phyloP scores from a whole-genome alignment of 2,329 filamentous ascomycete genomes.

The Cladophialophora exuberans region DNA sequence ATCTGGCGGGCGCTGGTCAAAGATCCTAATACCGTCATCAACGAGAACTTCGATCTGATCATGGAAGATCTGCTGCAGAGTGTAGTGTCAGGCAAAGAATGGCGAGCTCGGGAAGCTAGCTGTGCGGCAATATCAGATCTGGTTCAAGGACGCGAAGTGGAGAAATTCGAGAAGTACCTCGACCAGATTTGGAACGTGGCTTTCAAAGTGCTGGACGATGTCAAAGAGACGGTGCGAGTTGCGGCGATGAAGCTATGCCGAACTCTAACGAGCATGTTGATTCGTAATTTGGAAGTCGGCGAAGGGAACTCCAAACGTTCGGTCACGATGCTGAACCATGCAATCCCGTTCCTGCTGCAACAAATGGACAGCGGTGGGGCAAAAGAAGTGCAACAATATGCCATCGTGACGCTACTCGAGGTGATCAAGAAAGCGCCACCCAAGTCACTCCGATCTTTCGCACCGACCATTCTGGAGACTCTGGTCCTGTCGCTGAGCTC shows the following conservation, averaged over 20 bases:
- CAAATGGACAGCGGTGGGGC: constrained; percentile 79
- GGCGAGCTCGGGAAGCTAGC: constrained; percentile 89
- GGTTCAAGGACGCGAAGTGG: constrained; percentile 75
- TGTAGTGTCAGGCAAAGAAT: constrained; percentile 80
- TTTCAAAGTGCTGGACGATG: constrained; percentile 92
- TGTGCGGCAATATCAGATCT: constrained; percentile 88
- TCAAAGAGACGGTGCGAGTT: constrained; percentile 84
- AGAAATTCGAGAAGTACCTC: constrained; percentile 81
- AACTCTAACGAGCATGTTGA: constrained; percentile 79
- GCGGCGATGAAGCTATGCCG: constrained; percentile 83
- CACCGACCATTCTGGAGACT: constrained; percentile 78
- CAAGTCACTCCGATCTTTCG: constrained; percentile 76
- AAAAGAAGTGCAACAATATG: constrained; percentile 82
- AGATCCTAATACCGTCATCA: constrained; percentile 75
- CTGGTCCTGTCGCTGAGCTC: constrained; percentile 82
- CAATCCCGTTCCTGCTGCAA: constrained; percentile 87
- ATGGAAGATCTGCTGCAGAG: constrained; percentile 84
- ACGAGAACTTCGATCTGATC: constrained; percentile 83
- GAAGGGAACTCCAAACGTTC: constrained; percentile 67
- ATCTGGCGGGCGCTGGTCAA: constrained; percentile 98
- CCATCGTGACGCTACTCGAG: constrained; percentile 80
- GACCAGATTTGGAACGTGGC: constrained; percentile 81
- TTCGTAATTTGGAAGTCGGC: constrained; percentile 81
- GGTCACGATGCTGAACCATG: constrained; percentile 78
- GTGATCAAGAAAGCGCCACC: constrained; percentile 85